A percentile compares a stretch with the other conserved stretches of the same genome.
Conservation (phyloP, 805 yeast species). For the Priceomyces castillae region DNA sequence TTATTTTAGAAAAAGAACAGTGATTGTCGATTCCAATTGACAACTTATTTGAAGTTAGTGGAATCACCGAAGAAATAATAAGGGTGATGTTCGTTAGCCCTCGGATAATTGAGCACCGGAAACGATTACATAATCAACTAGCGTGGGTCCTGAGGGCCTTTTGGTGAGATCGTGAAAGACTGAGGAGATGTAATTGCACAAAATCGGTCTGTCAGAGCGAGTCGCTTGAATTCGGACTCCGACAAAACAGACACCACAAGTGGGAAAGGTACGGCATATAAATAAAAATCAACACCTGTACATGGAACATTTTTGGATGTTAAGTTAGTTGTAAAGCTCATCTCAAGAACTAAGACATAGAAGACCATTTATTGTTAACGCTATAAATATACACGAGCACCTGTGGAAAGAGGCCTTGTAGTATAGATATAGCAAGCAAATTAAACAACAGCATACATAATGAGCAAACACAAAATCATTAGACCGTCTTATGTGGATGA, state of each 20-base stretch:
- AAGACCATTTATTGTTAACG: neutral
- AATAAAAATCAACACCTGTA: too few relatives aligned
- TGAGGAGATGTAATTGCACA: too few relatives aligned
- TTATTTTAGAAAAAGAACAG: neutral
- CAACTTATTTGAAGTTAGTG: neutral
- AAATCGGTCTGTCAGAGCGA: neutral
- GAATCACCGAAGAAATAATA: slow-evolving; percentile 2
- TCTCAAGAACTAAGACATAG: neutral
- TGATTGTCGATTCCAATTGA: neutral
- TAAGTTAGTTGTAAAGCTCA: neutral
- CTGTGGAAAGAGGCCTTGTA: too few relatives aligned
- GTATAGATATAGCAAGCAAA: too few relatives aligned
- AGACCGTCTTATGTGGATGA: slow-evolving; percentile 21
- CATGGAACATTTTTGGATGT: too few relatives aligned
- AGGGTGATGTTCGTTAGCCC: slow-evolving; percentile 5
- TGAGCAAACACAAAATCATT: slow-evolving; percentile 8
- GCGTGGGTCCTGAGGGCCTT: too few relatives aligned
- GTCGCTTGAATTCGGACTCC: slow-evolving; percentile 1
- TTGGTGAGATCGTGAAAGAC: too few relatives aligned
- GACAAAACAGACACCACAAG: neutral
- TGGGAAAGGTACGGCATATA: too few relatives aligned
- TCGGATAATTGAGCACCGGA: slow-evolving; percentile 10
- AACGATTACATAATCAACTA: slow-evolving; percentile 6
- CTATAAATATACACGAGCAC: too few relatives aligned
- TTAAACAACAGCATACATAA: neutral